Conservation (phyloP, 306 rosid species). For the Castanea crenata region DNA sequence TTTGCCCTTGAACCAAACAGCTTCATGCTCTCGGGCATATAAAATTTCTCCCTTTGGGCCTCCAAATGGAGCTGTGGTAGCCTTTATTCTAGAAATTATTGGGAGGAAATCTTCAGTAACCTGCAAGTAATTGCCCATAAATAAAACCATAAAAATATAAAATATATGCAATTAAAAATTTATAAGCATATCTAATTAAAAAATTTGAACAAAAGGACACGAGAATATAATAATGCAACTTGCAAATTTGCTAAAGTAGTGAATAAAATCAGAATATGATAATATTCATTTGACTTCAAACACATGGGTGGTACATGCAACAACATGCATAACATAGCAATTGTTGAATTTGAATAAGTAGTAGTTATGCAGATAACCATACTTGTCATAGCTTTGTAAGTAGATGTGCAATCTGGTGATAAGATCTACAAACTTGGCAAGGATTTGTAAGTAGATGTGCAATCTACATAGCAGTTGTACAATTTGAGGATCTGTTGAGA, state of each 20-base stretch:
- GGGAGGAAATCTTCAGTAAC: constrained; percentile 84
- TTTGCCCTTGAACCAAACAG: constrained; percentile 97
- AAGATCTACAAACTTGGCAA: not conserved
- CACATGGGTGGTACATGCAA: not conserved
- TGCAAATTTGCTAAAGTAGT: not conserved
- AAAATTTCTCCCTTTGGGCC: constrained; percentile 93
- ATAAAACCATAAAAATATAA: constrained; percentile 8
- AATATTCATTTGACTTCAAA: not conserved
- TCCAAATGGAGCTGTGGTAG: constrained; percentile 69
- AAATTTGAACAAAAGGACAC: not conserved
- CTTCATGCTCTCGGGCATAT: constrained; percentile 83
- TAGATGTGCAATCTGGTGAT: not conserved
- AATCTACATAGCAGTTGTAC: not conserved
- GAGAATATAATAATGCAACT: not conserved
- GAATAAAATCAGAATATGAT: not conserved
- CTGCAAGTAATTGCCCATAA: constrained; percentile 38
- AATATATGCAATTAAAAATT: constrained; percentile 17
- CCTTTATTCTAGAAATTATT: constrained; percentile 74
- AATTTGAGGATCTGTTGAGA: not conserved
- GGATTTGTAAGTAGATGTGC: not conserved
- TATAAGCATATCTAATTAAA: not conserved
- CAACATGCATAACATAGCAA: not conserved
- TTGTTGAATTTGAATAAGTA: not conserved
- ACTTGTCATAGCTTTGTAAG: not conserved
- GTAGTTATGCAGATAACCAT: not conserved